Evolutionary conservation across 257 asterid species (phyloP).

Genomic region (Solanum bulbocastanum): DNA sequence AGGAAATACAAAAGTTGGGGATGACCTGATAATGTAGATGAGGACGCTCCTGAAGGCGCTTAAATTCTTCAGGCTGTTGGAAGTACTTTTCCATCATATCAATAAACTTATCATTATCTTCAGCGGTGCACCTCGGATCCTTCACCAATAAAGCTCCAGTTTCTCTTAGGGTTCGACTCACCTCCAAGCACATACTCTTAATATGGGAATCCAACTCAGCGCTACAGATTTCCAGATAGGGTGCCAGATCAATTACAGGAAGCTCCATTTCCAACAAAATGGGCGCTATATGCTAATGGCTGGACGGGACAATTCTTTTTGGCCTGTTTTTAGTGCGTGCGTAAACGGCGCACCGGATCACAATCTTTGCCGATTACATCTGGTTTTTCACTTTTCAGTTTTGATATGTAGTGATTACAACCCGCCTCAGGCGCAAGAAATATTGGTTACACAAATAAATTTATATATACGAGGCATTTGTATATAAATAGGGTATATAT

Average conservation of each 20-base stretch:
- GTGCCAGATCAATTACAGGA: slow-evolving; percentile 74
- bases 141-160: slow-evolving; percentile 90
- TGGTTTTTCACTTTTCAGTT: not conserved
- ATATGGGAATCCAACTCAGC: slow-evolving; percentile 32
- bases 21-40: slow-evolving; percentile 85
- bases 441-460: not conserved
- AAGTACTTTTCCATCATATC: slow-evolving; percentile 94
- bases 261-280: slow-evolving; percentile 27
- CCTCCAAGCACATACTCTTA: slow-evolving; percentile 56
- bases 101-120: slow-evolving; percentile 71
- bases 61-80: slow-evolving; percentile 70
- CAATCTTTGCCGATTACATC: not conserved
- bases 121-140: slow-evolving; percentile 82
- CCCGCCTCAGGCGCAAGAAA: not conserved
- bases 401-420: not conserved
- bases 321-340: not conserved
- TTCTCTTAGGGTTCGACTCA: slow-evolving; percentile 77
- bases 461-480: too few relatives aligned
- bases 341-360: not conserved
- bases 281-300: not conserved
- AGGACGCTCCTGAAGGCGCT: slow-evolving; percentile 85
- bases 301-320: not conserved
- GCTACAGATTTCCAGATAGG: slow-evolving; percentile 32
- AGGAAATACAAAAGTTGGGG: not conserved
- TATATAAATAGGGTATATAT: too few relatives aligned